Evolutionary conservation across 2,329 filamentous ascomycete genomes (phyloP), one percentile per base, ranked within the genome.

Genomic region (Botryotinia convoluta): DNA sequence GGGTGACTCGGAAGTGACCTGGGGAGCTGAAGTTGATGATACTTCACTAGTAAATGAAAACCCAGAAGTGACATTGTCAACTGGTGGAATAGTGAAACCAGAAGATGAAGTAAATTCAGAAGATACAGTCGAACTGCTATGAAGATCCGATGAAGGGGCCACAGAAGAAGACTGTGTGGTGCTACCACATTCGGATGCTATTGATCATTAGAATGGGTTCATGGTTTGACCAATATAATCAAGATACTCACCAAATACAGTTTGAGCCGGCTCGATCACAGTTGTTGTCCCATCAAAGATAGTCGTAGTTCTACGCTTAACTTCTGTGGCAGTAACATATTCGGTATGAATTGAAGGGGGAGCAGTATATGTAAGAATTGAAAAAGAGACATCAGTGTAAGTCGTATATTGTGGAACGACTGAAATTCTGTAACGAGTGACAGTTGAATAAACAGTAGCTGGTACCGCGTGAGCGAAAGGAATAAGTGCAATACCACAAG

Each of bases 361-460:
- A 48, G 45, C 44, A 39, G 37, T 68, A 48, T 62, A 68, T 9
- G 62, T 68, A 69, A 45, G 12, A 12, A 68, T 48, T 10, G 39
- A 59, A 57, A 18, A 68, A 37, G 39, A 44, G 7, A 51, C 45
- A 16, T 68, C 14, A 59, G 71, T 72, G 6, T 42, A 45, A 48
- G 71, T 72, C n/a, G 71, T 68, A 26, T 45, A 59, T 59, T 72
- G n/a, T 22, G 71, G 62, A 48, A 72, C 71, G 32, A 60, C 51
- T 2, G 71, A 59, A n/a, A 72, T 48, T 60, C 63, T 68, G 29
- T 68, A 72, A 69, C 71, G 71, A 44, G n/a, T 59, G 62, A 72
- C 29, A n/a, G 39, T 68, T 72, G 62, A 59, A 42, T 60, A 60
- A 48, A 72, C 14, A 22, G 71, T 44, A 22, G 35, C 39, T 22